phyloP scores from a whole-genome alignment of 192 early-diverging fungal species.

The Backusella sp. region DNA sequence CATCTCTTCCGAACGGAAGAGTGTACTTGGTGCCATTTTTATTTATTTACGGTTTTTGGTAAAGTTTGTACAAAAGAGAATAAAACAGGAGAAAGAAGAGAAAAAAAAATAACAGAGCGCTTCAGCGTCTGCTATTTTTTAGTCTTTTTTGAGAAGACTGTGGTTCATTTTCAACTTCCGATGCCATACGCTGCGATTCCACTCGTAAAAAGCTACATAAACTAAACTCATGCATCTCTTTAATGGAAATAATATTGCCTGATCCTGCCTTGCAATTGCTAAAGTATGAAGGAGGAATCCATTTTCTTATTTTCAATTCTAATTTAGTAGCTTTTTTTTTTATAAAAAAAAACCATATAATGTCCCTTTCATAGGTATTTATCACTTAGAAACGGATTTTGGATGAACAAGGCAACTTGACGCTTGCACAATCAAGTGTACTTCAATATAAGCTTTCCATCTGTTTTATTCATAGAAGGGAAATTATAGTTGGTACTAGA shows the following conservation, averaged over 20 bases:
- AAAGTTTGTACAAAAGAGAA: too few relatives aligned
- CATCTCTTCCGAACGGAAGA: conserved; percentile 96
- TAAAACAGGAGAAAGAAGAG: too few relatives aligned
- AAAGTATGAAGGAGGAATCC: too few relatives aligned
- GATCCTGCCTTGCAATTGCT: too few relatives aligned
- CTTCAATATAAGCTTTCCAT: background rate
- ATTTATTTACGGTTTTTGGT: background rate
- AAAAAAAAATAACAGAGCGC: too few relatives aligned
- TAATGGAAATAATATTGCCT: too few relatives aligned
- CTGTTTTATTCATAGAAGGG: background rate
- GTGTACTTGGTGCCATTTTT: conserved; percentile 46
- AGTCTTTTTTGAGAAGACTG: too few relatives aligned
- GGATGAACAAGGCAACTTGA: too few relatives aligned
- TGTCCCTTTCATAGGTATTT: background rate
- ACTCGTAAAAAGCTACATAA: too few relatives aligned
- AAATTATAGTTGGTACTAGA: background rate
- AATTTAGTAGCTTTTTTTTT: background rate
- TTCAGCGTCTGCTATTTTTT: too few relatives aligned
- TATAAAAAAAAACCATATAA: too few relatives aligned
- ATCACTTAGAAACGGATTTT: background rate
- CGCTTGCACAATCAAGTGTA: background rate
- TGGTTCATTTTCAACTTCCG: background rate
- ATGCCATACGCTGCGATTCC: background rate
- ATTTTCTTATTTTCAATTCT: background rate
- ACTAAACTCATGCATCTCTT: too few relatives aligned